phyloP scores from a whole-genome alignment of 306 rosid genomes.

The Pyrus pyrifolia region DNA sequence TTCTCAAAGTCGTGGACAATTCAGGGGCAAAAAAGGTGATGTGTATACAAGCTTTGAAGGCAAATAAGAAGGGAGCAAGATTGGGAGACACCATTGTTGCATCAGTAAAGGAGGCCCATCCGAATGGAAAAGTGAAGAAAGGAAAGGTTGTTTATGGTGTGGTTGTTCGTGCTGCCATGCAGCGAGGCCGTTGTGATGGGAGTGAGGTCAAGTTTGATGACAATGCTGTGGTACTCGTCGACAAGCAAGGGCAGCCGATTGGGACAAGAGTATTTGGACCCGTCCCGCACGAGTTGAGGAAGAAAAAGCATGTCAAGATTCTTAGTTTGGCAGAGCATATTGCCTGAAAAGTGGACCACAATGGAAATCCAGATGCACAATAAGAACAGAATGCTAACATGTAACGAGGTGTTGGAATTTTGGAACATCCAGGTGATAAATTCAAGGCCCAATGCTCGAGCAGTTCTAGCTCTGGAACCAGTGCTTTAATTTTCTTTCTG shows the following conservation, averaged over 20 bases:
- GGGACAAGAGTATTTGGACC: constrained; percentile 96
- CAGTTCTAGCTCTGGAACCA: no score
- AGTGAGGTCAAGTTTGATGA: constrained; percentile 90
- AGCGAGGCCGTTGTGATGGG: constrained; percentile 70
- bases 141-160: constrained; percentile 65
- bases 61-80: constrained; percentile 82
- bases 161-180: constrained; percentile 74
- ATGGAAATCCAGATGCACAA: not conserved
- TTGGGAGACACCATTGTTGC: constrained; percentile 84
- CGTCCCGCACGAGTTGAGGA: constrained; percentile 79
- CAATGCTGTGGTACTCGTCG: constrained; percentile 72
- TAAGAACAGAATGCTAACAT: not conserved
- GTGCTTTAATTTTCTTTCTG: no score
- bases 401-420: not conserved
- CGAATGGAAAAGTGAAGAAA: constrained; percentile 77
- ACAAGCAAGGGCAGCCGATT: constrained; percentile 90
- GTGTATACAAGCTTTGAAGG: constrained; percentile 90
- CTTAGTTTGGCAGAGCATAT: constrained; percentile 81
- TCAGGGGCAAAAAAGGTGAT: constrained; percentile 83
- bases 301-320: constrained; percentile 85
- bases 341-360: constrained; percentile 29
- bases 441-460: no score
- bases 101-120: constrained; percentile 87
- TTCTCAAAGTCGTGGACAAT: constrained; percentile 89
- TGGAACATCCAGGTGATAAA: not conserved